These are phyloP conservation scores for Aspergillus ustus DNA, from an alignment of 2,329 filamentous ascomycete genomes.

Conservation along the genomic window DNA sequence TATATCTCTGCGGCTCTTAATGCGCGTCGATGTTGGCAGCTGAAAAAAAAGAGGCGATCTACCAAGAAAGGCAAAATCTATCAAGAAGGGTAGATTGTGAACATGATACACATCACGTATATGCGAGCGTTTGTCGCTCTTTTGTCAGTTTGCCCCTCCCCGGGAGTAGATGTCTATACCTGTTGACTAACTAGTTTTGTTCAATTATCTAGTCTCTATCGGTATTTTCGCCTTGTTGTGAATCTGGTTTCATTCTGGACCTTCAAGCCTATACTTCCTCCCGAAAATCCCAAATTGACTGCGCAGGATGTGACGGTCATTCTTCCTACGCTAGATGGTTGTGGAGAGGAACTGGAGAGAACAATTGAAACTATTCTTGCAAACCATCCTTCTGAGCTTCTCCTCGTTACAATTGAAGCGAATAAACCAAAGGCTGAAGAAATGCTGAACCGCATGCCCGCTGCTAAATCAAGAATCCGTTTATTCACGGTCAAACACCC, in stretches of 20 bases:
- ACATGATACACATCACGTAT: slow-evolving; percentile 43
- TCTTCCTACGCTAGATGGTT: slow-evolving; percentile 88
- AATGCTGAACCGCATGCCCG: slow-evolving; percentile 60
- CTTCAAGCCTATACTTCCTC: slow-evolving; percentile 83
- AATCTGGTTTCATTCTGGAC: slow-evolving; percentile 85
- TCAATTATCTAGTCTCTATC: slow-evolving; percentile 69
- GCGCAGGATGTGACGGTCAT: slow-evolving; percentile 89
- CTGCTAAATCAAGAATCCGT: slow-evolving; percentile 68
- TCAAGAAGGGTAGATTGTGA: slow-evolving; percentile 1
- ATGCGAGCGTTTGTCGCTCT: slow-evolving; percentile 47
- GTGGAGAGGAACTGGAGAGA: slow-evolving; percentile 78
- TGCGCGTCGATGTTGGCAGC: slow-evolving; percentile 9
- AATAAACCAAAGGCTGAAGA: slow-evolving; percentile 71
- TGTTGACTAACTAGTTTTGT: slow-evolving; percentile 13
- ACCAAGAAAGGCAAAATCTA: slow-evolving; percentile 4
- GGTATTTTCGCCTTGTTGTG: slow-evolving; percentile 82
- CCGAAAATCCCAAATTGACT: slow-evolving; percentile 77
- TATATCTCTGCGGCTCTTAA: slow-evolving; percentile 4
- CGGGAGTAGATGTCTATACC: slow-evolving; percentile 7
- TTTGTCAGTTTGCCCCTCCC: slow-evolving; percentile 40
- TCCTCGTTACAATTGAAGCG: slow-evolving; percentile 84
- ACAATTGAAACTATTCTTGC: slow-evolving; percentile 68
- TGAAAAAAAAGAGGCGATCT: not conserved
- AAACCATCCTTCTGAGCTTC: slow-evolving; percentile 67
- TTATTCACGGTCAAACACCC: slow-evolving; percentile 81